A percentile compares a stretch with the other conserved stretches of the same genome.
phyloP scores from a whole-genome alignment of 192 early-diverging fungal genomes.

The Podochytrium sp. region DNA sequence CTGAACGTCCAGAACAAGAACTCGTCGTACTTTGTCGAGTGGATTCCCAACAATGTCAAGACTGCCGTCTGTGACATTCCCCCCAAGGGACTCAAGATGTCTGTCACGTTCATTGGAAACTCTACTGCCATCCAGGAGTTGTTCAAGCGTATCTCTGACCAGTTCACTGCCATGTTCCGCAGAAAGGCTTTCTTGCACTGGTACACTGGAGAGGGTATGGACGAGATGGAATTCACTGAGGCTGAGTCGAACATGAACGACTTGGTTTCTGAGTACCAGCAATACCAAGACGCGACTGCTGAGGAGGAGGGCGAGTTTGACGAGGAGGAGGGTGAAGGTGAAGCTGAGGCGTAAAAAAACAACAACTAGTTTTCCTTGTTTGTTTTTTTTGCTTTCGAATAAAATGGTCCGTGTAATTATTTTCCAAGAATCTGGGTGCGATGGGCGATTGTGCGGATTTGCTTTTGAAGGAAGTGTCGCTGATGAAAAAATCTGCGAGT shows the following conservation, averaged over 20 bases:
- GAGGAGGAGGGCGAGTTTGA: conserved; percentile 65
- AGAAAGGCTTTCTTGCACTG: conserved; percentile 95
- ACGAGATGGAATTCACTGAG: conserved; percentile 96
- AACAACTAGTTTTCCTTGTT: not conserved
- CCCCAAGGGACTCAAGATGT: conserved; percentile 89
- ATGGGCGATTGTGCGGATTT: too few relatives aligned
- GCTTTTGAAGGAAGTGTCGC: too few relatives aligned
- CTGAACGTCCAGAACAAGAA: conserved; percentile 95
- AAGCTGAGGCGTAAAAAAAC: conserved; percentile 39
- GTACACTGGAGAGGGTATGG: conserved; percentile 96
- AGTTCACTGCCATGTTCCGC: conserved; percentile 92
- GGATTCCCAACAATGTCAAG: conserved; percentile 99
- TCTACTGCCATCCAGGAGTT: conserved; percentile 91
- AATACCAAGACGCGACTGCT: conserved; percentile 65
- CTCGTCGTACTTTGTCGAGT: conserved; percentile 97
- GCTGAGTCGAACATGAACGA: conserved; percentile 98
- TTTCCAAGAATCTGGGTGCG: too few relatives aligned
- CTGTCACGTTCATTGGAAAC: conserved; percentile 93
- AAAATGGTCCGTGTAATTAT: too few relatives aligned
- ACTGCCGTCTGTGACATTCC: conserved; percentile 88
- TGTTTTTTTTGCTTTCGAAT: too few relatives aligned
- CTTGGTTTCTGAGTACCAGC: conserved; percentile 97
- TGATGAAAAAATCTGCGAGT: too few relatives aligned
- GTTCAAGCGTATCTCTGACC: conserved; percentile 92
- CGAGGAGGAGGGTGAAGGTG: conserved; percentile 55